Percentiles rank a stretch among this genome's conserved stretches.
phyloP scores from a whole-genome alignment of 1,139 yeast genomes.

The Blastobotrys persicus region DNA sequence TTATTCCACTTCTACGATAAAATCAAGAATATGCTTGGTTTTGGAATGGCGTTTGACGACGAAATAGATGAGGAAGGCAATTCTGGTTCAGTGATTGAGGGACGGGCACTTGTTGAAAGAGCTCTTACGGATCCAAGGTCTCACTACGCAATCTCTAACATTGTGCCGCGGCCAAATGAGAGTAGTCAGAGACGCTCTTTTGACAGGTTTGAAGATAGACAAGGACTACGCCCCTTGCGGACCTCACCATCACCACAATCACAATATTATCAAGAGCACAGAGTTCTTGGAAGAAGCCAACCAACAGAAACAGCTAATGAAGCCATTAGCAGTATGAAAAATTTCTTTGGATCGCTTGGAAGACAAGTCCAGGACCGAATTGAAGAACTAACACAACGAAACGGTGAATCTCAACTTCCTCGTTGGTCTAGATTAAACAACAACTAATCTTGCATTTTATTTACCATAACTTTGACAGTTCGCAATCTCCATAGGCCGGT shows the following conservation, averaged over 20 bases:
- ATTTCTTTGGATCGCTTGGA: conserved; percentile 24
- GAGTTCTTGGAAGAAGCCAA: not conserved
- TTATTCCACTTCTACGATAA: conserved; percentile 68
- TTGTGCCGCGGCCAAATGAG: not conserved
- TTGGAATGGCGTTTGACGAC: conserved; percentile 52
- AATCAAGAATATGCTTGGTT: conserved; percentile 51
- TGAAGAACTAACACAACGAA: conserved; percentile 11
- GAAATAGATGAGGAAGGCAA: conserved; percentile 44
- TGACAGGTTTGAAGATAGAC: conserved; percentile 1
- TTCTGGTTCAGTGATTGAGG: conserved; percentile 34
- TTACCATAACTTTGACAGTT: too few relatives aligned
- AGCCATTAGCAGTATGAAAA: conserved; percentile 10
- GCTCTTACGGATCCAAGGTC: conserved; percentile 34
- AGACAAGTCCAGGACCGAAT: conserved; percentile 24
- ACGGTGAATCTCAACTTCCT: conserved; percentile 13
- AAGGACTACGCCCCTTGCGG: not conserved
- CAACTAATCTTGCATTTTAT: conserved; percentile 11
- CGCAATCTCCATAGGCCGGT: too few relatives aligned
- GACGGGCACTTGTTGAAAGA: conserved; percentile 38
- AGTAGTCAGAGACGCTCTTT: not conserved
- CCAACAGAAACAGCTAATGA: not conserved
- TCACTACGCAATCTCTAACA: conserved; percentile 24
- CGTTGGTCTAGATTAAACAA: conserved; percentile 19
- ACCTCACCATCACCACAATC: not conserved
- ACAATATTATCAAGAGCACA: not conserved